phyloP scores from a whole-genome alignment of 495 filamentous ascomycete genomes.

The Hypoxylon perforatum region DNA sequence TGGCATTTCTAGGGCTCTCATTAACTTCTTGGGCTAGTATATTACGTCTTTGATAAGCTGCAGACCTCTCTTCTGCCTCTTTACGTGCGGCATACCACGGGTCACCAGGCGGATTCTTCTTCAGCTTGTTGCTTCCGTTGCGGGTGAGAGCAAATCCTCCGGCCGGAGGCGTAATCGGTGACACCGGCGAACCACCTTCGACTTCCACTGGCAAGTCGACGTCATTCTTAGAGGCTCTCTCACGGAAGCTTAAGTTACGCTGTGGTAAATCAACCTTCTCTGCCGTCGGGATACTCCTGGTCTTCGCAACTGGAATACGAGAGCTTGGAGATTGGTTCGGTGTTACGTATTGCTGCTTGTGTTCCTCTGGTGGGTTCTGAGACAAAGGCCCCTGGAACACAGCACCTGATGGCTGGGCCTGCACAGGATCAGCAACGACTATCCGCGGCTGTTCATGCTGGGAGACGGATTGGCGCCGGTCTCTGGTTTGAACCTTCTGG shows the following conservation, averaged over 20 bases:
- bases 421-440: constrained; percentile 27
- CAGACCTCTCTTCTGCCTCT: constrained; percentile 46
- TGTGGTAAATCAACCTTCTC: constrained; percentile 51
- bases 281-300: constrained; percentile 28
- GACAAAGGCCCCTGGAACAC: constrained; percentile 45
- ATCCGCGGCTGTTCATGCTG: constrained; percentile 19
- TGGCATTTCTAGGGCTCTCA: constrained; percentile 10
- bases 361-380: constrained; percentile 52
- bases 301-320: constrained; percentile 44
- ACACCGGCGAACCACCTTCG: constrained; percentile 30
- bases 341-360: constrained; percentile 41
- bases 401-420: constrained; percentile 31
- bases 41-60: constrained; percentile 24
- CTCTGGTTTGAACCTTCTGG: constrained; percentile 37
- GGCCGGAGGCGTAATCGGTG: constrained; percentile 40
- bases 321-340: constrained; percentile 41
- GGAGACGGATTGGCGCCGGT: constrained; percentile 21
- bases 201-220: constrained; percentile 41
- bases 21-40: constrained; percentile 8
- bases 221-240: constrained; percentile 56
- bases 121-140: constrained; percentile 60
- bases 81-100: constrained; percentile 48
- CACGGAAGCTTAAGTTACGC: constrained; percentile 62
- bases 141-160: constrained; percentile 47
- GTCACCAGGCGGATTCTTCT: constrained; percentile 57